These are phyloP conservation scores for Lineolata rhizophorae DNA, from an alignment of 495 filamentous ascomycete species.

Conservation along the genomic window DNA sequence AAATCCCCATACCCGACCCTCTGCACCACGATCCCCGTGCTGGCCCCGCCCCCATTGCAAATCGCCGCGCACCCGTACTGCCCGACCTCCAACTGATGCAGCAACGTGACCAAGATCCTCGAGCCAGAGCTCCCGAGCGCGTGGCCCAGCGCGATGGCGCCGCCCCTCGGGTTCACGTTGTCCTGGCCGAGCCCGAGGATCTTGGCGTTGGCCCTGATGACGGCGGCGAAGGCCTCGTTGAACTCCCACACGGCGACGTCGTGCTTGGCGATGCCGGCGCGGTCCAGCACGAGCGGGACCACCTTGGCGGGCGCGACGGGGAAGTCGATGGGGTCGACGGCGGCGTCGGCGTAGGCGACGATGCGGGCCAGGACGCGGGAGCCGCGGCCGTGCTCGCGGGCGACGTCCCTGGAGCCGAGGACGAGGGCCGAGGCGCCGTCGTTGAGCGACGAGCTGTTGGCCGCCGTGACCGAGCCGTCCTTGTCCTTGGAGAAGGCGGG, in stretches of 20 bases:
- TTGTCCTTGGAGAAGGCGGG: constrained; percentile 75
- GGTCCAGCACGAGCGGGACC: constrained; percentile 70
- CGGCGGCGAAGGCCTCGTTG: constrained; percentile 93
- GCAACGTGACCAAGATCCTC: constrained; percentile 68
- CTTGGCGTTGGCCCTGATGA: constrained; percentile 89
- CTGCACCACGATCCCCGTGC: constrained; percentile 82
- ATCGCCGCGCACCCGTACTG: constrained; percentile 92
- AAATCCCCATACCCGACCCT: constrained; percentile 30
- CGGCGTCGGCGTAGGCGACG: constrained; percentile 71
- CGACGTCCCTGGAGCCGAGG: constrained; percentile 52
- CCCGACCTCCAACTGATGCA: constrained; percentile 75
- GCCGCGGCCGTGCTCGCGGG: constrained; percentile 45
- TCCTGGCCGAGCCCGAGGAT: constrained; percentile 58
- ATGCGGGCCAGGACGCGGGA: constrained; percentile 69
- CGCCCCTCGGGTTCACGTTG: constrained; percentile 71
- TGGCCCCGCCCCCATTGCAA: constrained; percentile 88
- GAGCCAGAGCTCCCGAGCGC: constrained; percentile 87
- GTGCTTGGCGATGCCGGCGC: constrained; percentile 71
- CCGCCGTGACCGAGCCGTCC: constrained; percentile 79
- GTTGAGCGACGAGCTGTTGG: constrained; percentile 80
- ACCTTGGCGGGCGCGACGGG: constrained; percentile 82
- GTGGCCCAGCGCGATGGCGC: constrained; percentile 86
- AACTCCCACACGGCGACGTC: constrained; percentile 93
- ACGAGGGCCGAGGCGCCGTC: constrained; percentile 90
- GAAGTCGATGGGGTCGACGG: constrained; percentile 87